A percentile compares a stretch with the other conserved stretches of the same genome.
Evolutionary conservation across 2,329 filamentous ascomycete genomes (phyloP).

Genomic region (Sporothrix protearum): DNA sequence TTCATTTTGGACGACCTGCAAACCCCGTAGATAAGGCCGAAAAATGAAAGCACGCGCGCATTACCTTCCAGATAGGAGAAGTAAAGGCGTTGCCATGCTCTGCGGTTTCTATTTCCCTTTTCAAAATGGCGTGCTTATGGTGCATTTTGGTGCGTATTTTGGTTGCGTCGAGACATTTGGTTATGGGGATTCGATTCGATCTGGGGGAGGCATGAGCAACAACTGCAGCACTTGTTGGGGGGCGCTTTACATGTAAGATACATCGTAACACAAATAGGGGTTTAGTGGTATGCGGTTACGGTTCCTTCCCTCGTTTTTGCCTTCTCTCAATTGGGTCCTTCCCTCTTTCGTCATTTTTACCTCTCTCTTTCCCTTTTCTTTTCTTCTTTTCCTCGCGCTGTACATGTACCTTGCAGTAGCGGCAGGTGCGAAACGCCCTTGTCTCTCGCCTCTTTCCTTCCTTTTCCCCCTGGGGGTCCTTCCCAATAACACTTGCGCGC

Average conservation of each 20-base stretch:
- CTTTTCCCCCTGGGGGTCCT: not conserved
- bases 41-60: not conserved
- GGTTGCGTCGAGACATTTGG: constrained; percentile 4
- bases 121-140: not conserved
- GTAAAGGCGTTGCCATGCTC: not conserved
- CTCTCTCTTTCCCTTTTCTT: not conserved
- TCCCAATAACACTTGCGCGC: not conserved
- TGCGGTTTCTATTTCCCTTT: not conserved
- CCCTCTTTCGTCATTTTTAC: not conserved
- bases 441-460: not conserved
- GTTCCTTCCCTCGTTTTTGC: not conserved
- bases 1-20: not conserved
- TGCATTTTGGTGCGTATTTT: not conserved
- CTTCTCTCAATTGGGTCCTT: not conserved
- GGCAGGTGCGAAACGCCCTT: not conserved
- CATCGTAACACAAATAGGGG: not conserved
- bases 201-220: not conserved
- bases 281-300: not conserved
- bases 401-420: constrained; percentile 14
- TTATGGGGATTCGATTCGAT: constrained; percentile 4
- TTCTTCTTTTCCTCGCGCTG: not conserved
- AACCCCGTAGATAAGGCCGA: not conserved
- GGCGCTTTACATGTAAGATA: too few relatives aligned
- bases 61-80: not conserved
- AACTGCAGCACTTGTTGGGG: not conserved